Base-by-base conservation (phyloP, 2,329 filamentous ascomycete genomes). In the Fusarium multiceps region DNA sequence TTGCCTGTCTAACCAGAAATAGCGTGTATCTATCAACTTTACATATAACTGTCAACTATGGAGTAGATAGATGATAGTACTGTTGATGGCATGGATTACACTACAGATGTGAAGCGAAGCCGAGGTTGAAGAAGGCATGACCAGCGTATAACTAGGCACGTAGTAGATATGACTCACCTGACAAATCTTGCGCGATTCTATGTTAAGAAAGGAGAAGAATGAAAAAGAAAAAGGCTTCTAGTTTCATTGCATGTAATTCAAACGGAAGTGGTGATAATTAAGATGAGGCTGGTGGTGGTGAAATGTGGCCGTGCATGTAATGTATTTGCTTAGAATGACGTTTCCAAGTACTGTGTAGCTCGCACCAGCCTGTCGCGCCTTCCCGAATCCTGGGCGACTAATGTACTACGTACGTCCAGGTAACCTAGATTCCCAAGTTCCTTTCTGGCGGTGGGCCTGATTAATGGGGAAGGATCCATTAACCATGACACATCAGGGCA, bases 401-500 rank as follows among this genome's bases (percentile, higher is more conserved):
- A 21, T 10, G 8, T 21, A 49, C 20, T 21, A 21, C 14, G 13
- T 21, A 49, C 10, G 47, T 16, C 41, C 34, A n/a, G 34, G 34
- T 37, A 30, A 30, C 13, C 13, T 37, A 18, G 30, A 27, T 23
- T 32, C 34, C 42, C 28, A 30, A 25, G 21, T 49, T 28, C 20
- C 43, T 40, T 63, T 34, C 28, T 25, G 27, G 47, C 20, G 21
- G 47, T 46, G 63, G 60, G 49, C 25, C 42, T 60, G 18, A 28
- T 53, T 21, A 53, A 66, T 65, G 47, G 61, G 23, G 54, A 66
- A 49, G 16, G 63, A 25, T 42, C 61, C 49, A 61, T 61, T n/a
- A 27, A 55, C 28, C 32, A 69, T 63, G 66, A 54, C 61, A 51
- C 49, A 66, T 48, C 56, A 49, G 48, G 42, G 13, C 61, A 61